Percentiles rank a stretch among this genome's conserved stretches.
phyloP scores from a whole-genome alignment of 352 stramenopile genomes.

The Phytopythium vexans region DNA sequence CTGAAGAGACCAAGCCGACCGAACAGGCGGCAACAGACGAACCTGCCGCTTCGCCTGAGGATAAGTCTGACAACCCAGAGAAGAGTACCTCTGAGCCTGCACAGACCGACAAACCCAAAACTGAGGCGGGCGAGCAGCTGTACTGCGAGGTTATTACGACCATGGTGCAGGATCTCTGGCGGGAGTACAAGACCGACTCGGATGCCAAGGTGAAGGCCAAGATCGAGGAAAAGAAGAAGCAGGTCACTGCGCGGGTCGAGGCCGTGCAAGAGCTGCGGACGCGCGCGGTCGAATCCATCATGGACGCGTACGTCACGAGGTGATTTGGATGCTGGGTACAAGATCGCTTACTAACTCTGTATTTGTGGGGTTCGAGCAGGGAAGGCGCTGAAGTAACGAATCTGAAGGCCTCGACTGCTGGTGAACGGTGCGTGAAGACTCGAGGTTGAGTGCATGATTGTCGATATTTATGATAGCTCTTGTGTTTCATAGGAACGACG shows the following conservation, averaged over 20 bases:
- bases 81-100: conserved; percentile 3
- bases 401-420: conserved; percentile 26
- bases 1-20: not conserved
- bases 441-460: not conserved
- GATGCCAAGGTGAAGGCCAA: conserved; percentile 56
- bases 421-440: conserved; percentile 24
- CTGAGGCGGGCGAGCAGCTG: conserved; percentile 20
- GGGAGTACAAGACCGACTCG: conserved; percentile 45
- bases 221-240: conserved; percentile 77
- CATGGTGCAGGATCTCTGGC: conserved; percentile 70
- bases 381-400: conserved; percentile 40
- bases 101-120: not conserved
- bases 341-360: not conserved
- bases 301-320: conserved; percentile 48
- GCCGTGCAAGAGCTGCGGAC: conserved; percentile 55
- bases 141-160: conserved; percentile 75
- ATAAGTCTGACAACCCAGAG: conserved; percentile 4
- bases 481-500: conserved; percentile 36
- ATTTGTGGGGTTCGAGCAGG: conserved; percentile 15
- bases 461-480: not conserved
- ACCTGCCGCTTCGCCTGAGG: conserved; percentile 8
- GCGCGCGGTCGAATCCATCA: conserved; percentile 51
- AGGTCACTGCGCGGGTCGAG: conserved; percentile 62
- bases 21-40: not conserved
- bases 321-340: not conserved